These are phyloP conservation scores for Xylaria sp. DNA, from an alignment of 2,329 filamentous ascomycete species.

Conservation along the genomic window DNA sequence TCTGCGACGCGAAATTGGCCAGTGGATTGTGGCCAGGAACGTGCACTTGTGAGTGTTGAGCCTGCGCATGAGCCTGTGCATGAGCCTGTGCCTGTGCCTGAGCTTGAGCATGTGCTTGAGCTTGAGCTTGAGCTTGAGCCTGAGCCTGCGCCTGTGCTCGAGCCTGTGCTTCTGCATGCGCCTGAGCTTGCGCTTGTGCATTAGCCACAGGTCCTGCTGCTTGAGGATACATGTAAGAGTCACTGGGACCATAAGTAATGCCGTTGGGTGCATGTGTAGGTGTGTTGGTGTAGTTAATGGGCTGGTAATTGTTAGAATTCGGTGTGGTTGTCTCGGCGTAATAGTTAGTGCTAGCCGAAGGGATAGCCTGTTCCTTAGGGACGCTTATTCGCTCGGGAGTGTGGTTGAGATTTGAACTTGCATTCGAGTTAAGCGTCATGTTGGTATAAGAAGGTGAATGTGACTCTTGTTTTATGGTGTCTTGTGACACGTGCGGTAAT, in stretches of 20 bases:
- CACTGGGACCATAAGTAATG: constrained; percentile 46
- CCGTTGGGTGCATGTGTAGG: constrained; percentile 40
- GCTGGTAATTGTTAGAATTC: constrained; percentile 45
- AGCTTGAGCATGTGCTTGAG: constrained; percentile 45
- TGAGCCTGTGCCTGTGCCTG: constrained; percentile 37
- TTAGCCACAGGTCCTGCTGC: constrained; percentile 44
- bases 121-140: constrained; percentile 44
- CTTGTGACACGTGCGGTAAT: constrained; percentile 43
- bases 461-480: constrained; percentile 48
- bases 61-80: constrained; percentile 39
- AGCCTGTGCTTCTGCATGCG: constrained; percentile 43
- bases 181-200: constrained; percentile 40
- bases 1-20: constrained; percentile 46
- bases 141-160: constrained; percentile 32
- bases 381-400: constrained; percentile 41
- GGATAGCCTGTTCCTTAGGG: constrained; percentile 42
- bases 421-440: constrained; percentile 39
- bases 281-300: constrained; percentile 45
- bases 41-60: constrained; percentile 36
- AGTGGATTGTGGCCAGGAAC: constrained; percentile 45
- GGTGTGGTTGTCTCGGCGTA: constrained; percentile 43
- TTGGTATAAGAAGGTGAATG: constrained; percentile 46
- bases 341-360: constrained; percentile 43
- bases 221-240: constrained; percentile 47
- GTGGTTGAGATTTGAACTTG: constrained; percentile 38